Conservation (phyloP, 441 rosid species). For the Gossypium trilobum region DNA sequence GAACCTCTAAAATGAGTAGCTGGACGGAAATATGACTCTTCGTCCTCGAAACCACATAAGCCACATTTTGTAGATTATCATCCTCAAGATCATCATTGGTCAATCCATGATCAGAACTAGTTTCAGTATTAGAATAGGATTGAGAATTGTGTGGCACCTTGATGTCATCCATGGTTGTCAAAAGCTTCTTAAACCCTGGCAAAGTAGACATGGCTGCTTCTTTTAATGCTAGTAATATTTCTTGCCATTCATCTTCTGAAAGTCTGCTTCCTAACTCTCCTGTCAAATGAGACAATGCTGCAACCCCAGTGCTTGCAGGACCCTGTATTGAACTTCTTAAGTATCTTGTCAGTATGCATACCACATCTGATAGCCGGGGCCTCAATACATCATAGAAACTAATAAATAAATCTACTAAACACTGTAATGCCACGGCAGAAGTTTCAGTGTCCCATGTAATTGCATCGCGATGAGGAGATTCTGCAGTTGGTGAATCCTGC, state of each 20-base stretch:
- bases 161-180: slow-evolving; percentile 66
- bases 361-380: slow-evolving; percentile 52
- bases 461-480: slow-evolving; percentile 42
- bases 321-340: slow-evolving; percentile 77
- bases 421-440: slow-evolving; percentile 57
- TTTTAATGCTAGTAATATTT: slow-evolving; percentile 55
- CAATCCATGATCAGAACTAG: slow-evolving; percentile 52
- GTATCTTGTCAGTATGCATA: slow-evolving; percentile 60
- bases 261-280: slow-evolving; percentile 58
- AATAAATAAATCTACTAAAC: slow-evolving; percentile 67
- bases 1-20: slow-evolving; percentile 71
- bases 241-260: slow-evolving; percentile 79
- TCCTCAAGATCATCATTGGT: slow-evolving; percentile 57
- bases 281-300: slow-evolving; percentile 55
- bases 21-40: slow-evolving; percentile 77
- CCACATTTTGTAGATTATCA: slow-evolving; percentile 67
- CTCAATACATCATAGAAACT: slow-evolving; percentile 49
- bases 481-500: slow-evolving; percentile 31
- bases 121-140: slow-evolving; percentile 38
- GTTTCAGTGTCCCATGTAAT: slow-evolving; percentile 76
- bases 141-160: slow-evolving; percentile 36
- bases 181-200: slow-evolving; percentile 63
- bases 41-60: slow-evolving; percentile 72
- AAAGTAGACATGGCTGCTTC: slow-evolving; percentile 57
- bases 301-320: slow-evolving; percentile 71